A percentile compares a stretch with the other conserved stretches of the same genome.
These are phyloP conservation scores for Colletotrichum higginsianum DNA, from an alignment of 2,329 filamentous ascomycete species.

Conservation along the genomic window DNA sequence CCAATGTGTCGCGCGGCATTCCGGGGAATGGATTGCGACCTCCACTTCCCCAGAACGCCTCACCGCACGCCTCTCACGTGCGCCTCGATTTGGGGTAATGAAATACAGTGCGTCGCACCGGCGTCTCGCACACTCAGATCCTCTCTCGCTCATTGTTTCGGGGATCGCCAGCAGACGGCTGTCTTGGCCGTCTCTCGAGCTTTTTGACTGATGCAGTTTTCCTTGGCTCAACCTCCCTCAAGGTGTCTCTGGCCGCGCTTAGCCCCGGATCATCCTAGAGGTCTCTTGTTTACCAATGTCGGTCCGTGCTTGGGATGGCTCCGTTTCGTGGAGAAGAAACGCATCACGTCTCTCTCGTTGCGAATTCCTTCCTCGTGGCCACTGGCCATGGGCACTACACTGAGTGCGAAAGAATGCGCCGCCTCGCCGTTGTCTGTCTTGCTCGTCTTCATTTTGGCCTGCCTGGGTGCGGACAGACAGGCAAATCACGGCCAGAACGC, in stretches of 20 bases:
- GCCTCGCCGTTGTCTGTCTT: constrained; percentile 34
- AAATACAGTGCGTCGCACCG: constrained; percentile 18
- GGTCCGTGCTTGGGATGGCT: constrained; percentile 17
- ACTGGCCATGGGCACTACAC: constrained; percentile 1
- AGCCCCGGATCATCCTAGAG: constrained; percentile 24
- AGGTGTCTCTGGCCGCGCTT: constrained; percentile 17
- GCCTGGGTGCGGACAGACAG: constrained; percentile 12
- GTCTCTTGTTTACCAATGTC: constrained; percentile 24
- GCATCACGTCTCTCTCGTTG: constrained; percentile 19
- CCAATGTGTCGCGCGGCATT: constrained; percentile 29
- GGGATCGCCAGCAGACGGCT: background rate
- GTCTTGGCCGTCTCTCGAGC: background rate
- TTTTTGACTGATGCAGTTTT: no score
- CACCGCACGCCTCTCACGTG: constrained; percentile 7
- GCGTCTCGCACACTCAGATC: constrained; percentile 20
- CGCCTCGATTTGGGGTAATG: background rate
- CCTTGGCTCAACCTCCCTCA: constrained; percentile 10
- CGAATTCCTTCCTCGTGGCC: constrained; percentile 4
- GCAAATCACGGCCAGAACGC: background rate
- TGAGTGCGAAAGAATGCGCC: constrained; percentile 26
- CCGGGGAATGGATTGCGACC: constrained; percentile 11
- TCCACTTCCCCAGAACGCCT: constrained; percentile 20
- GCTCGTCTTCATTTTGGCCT: constrained; percentile 10
- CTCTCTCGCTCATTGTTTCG: background rate
- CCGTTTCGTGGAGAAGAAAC: constrained; percentile 13